Evolutionary conservation across 257 asterid species (phyloP).

Genomic region (Penstemon barbatus): DNA sequence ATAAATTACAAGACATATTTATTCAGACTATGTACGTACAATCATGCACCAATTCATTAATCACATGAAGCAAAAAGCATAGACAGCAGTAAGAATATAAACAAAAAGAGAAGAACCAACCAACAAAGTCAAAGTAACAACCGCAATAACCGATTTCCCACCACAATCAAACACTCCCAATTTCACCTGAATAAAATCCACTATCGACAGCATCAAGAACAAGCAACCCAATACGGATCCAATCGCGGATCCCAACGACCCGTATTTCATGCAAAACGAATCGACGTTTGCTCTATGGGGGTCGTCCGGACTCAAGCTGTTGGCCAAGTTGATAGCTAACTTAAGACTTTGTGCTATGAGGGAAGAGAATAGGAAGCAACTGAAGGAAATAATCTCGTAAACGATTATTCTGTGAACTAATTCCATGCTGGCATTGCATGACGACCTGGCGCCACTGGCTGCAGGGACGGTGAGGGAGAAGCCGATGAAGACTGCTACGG

Average conservation of each 20-base stretch:
- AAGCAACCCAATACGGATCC: conserved; percentile 33
- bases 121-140: conserved; percentile 7
- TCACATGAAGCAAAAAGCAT: conserved; percentile 21
- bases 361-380: conserved; percentile 45
- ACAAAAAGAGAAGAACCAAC: conserved; percentile 27
- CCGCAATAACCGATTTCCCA: conserved; percentile 4
- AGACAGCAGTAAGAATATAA: conserved; percentile 22
- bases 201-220: conserved; percentile 31
- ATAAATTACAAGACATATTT: too few species aligned
- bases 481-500: conserved; percentile 49
- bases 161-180: conserved; percentile 32
- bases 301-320: conserved; percentile 24
- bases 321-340: conserved; percentile 32
- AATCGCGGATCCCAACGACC: conserved; percentile 24
- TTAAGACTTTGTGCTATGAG: conserved; percentile 36
- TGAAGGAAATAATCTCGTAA: conserved; percentile 35
- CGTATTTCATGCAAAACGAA: conserved; percentile 24
- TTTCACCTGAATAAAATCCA: conserved; percentile 29
- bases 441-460: background rate
- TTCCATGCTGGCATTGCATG: conserved; percentile 27
- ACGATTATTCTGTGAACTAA: conserved; percentile 27
- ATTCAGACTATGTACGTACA: too few species aligned
- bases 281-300: conserved; percentile 27
- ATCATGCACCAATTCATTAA: background rate
- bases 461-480: conserved; percentile 44